Evolutionary conservation across 2,329 filamentous ascomycete species (phyloP).

Genomic region (Aspergillus quadricinctus): DNA sequence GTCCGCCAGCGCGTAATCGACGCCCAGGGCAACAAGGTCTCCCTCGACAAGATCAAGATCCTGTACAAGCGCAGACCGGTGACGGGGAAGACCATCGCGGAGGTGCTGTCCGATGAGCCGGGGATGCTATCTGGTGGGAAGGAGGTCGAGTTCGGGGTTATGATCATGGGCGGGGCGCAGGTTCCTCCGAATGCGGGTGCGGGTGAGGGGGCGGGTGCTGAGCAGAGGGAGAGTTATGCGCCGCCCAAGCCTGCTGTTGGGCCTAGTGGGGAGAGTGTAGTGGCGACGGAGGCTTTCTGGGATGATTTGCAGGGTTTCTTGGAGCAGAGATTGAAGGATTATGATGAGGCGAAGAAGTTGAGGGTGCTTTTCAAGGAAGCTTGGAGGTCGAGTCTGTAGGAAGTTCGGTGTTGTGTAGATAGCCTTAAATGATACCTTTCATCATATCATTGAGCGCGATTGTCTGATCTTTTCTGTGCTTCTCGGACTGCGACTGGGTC

Average conservation of each 20-base stretch:
- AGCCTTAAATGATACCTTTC: constrained; percentile 9
- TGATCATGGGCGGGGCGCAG: constrained; percentile 73
- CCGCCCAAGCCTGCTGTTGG: constrained; percentile 44
- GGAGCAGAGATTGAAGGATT: constrained; percentile 71
- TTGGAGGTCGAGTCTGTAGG: constrained; percentile 46
- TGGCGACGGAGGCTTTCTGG: constrained; percentile 79
- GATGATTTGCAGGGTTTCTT: constrained; percentile 76
- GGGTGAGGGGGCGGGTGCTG: constrained; percentile 28
- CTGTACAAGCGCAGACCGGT: constrained; percentile 85
- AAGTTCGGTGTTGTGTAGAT: background rate
- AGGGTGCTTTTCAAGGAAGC: constrained; percentile 64
- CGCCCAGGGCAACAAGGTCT: constrained; percentile 28
- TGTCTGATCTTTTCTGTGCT: background rate
- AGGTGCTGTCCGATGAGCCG: constrained; percentile 59
- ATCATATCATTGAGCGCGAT: background rate
- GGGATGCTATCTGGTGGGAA: constrained; percentile 37
- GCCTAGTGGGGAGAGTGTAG: constrained; percentile 54
- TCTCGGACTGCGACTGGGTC: background rate
- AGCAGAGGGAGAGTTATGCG: constrained; percentile 13
- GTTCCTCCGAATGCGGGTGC: constrained; percentile 34
- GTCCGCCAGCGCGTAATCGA: constrained; percentile 61
- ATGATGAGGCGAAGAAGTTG: constrained; percentile 59
- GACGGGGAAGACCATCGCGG: constrained; percentile 71
- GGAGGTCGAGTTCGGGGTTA: constrained; percentile 72
- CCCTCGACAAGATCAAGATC: constrained; percentile 75